A percentile compares a stretch with the other conserved stretches of the same genome.
phyloP scores from a whole-genome alignment of 2,329 filamentous ascomycete species.

The Cercospora beticola region DNA sequence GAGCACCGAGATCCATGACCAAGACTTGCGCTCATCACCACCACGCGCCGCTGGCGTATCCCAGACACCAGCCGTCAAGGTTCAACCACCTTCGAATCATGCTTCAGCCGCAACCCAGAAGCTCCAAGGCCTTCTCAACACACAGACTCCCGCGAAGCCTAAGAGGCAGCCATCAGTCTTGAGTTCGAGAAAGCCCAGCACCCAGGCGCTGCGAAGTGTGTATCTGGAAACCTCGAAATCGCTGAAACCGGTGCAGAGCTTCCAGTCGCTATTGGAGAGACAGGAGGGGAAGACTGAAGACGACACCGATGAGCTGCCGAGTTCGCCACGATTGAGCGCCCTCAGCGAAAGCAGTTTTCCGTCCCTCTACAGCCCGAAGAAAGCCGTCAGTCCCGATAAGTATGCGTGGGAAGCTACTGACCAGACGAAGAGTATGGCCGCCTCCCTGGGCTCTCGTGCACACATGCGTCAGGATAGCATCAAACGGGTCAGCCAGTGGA shows the following conservation, averaged over 20 bases:
- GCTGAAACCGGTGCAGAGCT: slow-evolving; percentile 38
- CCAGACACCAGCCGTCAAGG: slow-evolving; percentile 15
- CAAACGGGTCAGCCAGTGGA: slow-evolving; percentile 40
- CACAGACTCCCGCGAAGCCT: slow-evolving; percentile 27
- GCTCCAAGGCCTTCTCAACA: slow-evolving; percentile 27
- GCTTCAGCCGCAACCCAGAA: slow-evolving; percentile 30
- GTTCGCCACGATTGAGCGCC: slow-evolving; percentile 39
- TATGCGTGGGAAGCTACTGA: slow-evolving; percentile 33
- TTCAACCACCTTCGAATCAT: slow-evolving; percentile 18
- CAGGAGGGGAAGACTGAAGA: slow-evolving; percentile 31
- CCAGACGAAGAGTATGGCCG: slow-evolving; percentile 18
- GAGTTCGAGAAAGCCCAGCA: slow-evolving; percentile 37
- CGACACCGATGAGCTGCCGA: slow-evolving; percentile 30
- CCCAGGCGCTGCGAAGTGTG: slow-evolving; percentile 38
- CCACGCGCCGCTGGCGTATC: slow-evolving; percentile 16
- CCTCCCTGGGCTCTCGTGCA: slow-evolving; percentile 14
- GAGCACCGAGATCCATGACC: slow-evolving; percentile 36
- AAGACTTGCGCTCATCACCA: slow-evolving; percentile 31
- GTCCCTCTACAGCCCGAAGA: slow-evolving; percentile 39
- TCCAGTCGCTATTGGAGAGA: slow-evolving; percentile 38
- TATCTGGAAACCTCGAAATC: slow-evolving; percentile 35
- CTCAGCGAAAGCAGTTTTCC: slow-evolving; percentile 43
- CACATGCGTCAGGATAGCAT: slow-evolving; percentile 37
- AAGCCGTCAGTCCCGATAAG: slow-evolving; percentile 29
- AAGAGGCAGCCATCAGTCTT: slow-evolving; percentile 36